Conservation (phyloP, 192 early-diverging fungal species). For the Backusella sp. region DNA sequence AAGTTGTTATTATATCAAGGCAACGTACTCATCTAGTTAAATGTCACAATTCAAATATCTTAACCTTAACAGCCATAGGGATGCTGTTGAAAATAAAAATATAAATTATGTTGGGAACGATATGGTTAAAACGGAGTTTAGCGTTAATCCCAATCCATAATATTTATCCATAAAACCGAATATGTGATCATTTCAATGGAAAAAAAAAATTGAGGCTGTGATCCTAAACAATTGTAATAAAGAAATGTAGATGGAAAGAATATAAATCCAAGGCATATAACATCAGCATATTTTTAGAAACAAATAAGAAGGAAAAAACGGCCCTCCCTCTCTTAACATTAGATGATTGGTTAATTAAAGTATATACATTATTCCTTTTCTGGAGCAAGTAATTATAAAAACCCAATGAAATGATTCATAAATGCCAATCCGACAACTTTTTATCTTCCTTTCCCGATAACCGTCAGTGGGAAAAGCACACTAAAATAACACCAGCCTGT, state of each 20-base stretch:
- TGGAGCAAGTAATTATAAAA: constrained; percentile 3
- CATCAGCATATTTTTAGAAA: not conserved
- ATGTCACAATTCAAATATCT: not conserved
- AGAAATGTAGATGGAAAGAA: not conserved
- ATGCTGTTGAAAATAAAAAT: not conserved
- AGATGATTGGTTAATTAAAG: not conserved
- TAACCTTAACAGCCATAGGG: not conserved
- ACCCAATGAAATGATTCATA: not conserved
- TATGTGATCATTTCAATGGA: not conserved
- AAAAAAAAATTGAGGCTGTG: not conserved
- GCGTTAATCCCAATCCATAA: not conserved
- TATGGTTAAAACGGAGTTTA: not conserved
- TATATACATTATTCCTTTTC: not conserved
- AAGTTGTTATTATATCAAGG: not conserved
- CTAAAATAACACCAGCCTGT: not conserved
- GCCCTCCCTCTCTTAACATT: not conserved
- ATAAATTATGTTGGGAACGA: not conserved
- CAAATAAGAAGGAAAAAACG: not conserved
- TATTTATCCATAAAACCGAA: not conserved
- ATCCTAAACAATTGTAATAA: not conserved
- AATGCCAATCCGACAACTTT: not conserved
- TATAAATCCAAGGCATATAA: not conserved
- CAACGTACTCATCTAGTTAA: not conserved
- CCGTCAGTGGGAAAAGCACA: not conserved
- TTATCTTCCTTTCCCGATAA: not conserved